Evolutionary conservation across 1,284 basidiomycete genomes (phyloP).

Genomic region (Trametes versicolor): DNA sequence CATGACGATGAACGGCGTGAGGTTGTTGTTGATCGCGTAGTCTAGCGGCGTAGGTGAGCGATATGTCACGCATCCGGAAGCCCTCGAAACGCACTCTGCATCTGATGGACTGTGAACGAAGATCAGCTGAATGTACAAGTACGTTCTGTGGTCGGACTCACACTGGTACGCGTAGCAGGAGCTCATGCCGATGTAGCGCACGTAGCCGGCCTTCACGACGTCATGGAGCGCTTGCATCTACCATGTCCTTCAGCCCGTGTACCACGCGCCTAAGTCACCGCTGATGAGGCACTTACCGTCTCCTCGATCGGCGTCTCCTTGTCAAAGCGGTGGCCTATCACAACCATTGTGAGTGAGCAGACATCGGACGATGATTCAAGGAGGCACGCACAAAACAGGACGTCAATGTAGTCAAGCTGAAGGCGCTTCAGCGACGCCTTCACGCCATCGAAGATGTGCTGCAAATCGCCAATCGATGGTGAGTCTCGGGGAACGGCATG

Average conservation of each 20-base stretch:
- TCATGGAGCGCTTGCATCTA: constrained; percentile 49
- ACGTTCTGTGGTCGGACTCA: constrained; percentile 30
- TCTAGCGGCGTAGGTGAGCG: constrained; percentile 27
- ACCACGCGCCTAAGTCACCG: not conserved
- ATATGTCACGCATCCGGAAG: not conserved
- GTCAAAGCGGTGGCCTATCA: constrained; percentile 53
- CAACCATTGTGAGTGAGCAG: not conserved
- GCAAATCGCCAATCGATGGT: constrained; percentile 4
- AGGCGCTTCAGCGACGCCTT: constrained; percentile 72
- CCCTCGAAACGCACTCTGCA: constrained; percentile 51
- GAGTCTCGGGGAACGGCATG: not conserved
- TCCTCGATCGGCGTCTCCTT: constrained; percentile 51
- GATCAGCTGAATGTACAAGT: not conserved
- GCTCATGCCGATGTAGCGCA: constrained; percentile 52
- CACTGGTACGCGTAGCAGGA: constrained; percentile 51
- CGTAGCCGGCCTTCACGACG: constrained; percentile 48
- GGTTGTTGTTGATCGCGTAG: constrained; percentile 49
- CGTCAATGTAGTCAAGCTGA: constrained; percentile 75
- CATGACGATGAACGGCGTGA: constrained; percentile 63
- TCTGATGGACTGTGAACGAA: constrained; percentile 50
- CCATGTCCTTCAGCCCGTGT: not conserved
- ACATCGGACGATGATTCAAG: not conserved
- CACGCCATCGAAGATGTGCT: constrained; percentile 81
- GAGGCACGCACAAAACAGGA: constrained; percentile 61
- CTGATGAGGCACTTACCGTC: constrained; percentile 31